These are phyloP conservation scores for Aureobasidium uvarum DNA, from an alignment of 2,329 filamentous ascomycete genomes.

Conservation along the genomic window DNA sequence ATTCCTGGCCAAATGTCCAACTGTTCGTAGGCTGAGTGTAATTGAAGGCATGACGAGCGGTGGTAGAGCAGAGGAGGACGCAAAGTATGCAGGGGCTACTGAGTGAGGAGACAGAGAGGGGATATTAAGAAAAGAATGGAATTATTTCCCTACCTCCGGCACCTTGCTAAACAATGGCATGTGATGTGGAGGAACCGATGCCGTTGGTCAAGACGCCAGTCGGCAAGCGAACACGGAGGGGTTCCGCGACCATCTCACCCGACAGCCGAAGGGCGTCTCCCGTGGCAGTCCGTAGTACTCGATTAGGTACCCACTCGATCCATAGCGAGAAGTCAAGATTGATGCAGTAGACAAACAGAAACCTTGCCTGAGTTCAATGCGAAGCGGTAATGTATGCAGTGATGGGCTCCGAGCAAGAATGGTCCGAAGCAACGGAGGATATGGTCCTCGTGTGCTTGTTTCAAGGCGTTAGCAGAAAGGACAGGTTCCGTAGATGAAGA, in stretches of 20 bases:
- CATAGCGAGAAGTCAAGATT: not conserved
- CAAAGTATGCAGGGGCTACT: not conserved
- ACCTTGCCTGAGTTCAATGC: not conserved
- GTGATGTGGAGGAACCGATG: constrained; percentile 27
- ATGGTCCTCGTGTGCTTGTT: not conserved
- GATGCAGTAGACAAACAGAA: not conserved
- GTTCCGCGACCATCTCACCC: constrained; percentile 2
- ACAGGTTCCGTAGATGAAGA: not conserved
- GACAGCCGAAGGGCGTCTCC: not conserved
- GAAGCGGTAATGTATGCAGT: not conserved
- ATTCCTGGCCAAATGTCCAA: constrained; percentile 30
- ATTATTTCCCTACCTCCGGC: constrained; percentile 5
- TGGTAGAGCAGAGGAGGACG: not conserved
- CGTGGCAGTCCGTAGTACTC: not conserved
- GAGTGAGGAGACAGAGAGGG: not conserved
- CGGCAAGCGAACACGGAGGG: constrained; percentile 16
- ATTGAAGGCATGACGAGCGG: constrained; percentile 26
- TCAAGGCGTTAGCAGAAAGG: not conserved
- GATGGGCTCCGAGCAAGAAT: not conserved
- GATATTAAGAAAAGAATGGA: not conserved
- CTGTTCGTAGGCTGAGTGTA: constrained; percentile 31
- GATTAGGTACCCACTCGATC: no score
- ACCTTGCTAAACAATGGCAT: constrained; percentile 20
- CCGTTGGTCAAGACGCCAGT: constrained; percentile 11
- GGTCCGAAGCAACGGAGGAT: not conserved